Evolutionary conservation across 768 basidiomycete genomes (phyloP), one percentile per base, ranked within the genome.

Genomic region (Stropharia rugosoannulata): DNA sequence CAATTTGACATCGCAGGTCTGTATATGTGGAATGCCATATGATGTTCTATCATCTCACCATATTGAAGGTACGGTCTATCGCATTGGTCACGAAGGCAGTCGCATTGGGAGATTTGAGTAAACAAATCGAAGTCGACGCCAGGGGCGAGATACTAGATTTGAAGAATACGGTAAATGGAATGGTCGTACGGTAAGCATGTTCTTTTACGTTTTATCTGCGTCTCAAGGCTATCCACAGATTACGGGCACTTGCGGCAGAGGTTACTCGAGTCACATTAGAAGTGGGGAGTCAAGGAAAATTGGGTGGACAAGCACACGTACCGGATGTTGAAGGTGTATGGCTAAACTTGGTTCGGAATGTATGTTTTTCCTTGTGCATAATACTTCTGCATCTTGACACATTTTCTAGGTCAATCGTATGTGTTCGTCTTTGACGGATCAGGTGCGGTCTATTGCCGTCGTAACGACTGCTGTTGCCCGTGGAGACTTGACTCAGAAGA

Each of bases 21-120:
- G 15, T 38, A 49, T n/a, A 13, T 36, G 54, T 60, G 56, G 0
- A 18, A 11, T 36, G 5, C 12, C 16, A n/a, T 44, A 4, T 51
- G 3, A 11, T 7, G 7, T 50, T 16, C n/a, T n/a, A 25, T 18
- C 38, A 25, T 49, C 15, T 41, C 54, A 11, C 19, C 49, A 22
- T 37, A 37, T 49, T 38, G 42, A 13, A 73, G 74, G 91, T 93
- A 59, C 85, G 95, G 54, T 90, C 89, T 47, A 95, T 95, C 56
- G 91, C 93, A 5, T 84, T 86, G 58, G 95, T 98, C 58, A 97
- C 95, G 16, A 95, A 92, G 73, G 95, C 95, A 4, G 94, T 97
- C 67, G 95, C 94, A 0, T 74, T 89, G 49, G 95, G 95, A 19
- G 94, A 98, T 71, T 73, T 94, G 62, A 87, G 84, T 49, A 91